phyloP scores from a whole-genome alignment of 176 grass and related monocot genomes.

The Oryza coarctata region DNA sequence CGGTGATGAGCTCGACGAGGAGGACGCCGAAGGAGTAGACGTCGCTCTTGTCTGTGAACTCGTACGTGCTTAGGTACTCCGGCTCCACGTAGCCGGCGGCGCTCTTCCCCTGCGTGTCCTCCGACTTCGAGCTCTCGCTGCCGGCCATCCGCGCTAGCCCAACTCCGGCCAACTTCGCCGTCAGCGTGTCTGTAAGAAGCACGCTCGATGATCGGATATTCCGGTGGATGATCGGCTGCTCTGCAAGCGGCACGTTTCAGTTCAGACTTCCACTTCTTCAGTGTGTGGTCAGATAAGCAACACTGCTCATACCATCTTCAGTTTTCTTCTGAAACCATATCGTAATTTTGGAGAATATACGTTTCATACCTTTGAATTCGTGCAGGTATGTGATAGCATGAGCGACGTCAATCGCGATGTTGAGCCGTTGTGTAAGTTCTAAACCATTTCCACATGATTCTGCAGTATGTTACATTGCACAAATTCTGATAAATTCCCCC shows the following conservation, averaged over 20 bases:
- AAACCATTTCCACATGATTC: slow-evolving; percentile 47
- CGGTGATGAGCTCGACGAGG: slow-evolving; percentile 70
- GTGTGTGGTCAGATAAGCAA: neutral
- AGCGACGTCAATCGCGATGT: slow-evolving; percentile 44
- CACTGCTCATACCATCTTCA: neutral
- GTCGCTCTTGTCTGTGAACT: slow-evolving; percentile 78
- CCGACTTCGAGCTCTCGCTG: slow-evolving; percentile 30
- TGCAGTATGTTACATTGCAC: neutral
- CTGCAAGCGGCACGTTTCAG: slow-evolving; percentile 10
- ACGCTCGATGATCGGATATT: slow-evolving; percentile 57
- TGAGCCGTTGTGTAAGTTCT: slow-evolving; percentile 47
- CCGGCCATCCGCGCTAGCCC: slow-evolving; percentile 40
- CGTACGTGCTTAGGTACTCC: slow-evolving; percentile 63
- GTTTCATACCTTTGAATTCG: slow-evolving; percentile 30
- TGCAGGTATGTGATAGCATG: slow-evolving; percentile 52
- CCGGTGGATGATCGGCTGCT: slow-evolving; percentile 55
- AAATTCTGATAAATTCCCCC: slow-evolving; percentile 2
- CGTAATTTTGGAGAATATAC: neutral
- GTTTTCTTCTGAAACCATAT: neutral
- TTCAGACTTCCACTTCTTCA: neutral
- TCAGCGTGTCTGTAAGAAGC: slow-evolving; percentile 52
- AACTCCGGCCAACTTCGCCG: slow-evolving; percentile 58
- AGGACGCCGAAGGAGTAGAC: slow-evolving; percentile 80
- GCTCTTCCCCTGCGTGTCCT: slow-evolving; percentile 50
- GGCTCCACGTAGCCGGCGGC: slow-evolving; percentile 75